Evolutionary conservation across 1,284 basidiomycete species (phyloP), one percentile per base, ranked within the genome.

Genomic region (Leccinum solheimii): DNA sequence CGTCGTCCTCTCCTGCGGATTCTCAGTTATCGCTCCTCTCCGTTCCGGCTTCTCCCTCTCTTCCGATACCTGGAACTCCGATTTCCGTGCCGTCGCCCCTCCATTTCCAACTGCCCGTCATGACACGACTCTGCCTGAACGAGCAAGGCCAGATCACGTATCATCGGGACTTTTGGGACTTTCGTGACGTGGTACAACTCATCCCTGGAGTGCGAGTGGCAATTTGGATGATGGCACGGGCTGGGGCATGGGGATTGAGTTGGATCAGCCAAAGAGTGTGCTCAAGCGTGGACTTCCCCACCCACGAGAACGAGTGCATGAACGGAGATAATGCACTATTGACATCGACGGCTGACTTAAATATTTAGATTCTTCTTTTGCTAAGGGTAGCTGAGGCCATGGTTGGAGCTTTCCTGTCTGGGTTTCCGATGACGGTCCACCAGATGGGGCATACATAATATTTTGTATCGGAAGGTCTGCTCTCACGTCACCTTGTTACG

Each of bases 121-220:
- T 88, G 58, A 88, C 89, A 8, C 82, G 85, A 23, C 80, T 91
- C 21, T 81, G 82, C 32, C 90, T 92, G 72, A 91, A 91, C 71
- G 90, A 91, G 66, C 86, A 86, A 69, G 87, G 86, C 11, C 82
- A 81, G 58, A 86, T 92, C 58, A 87, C 87, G 1, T 82, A 86
- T 66, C 90, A 91, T 68, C 81, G 88, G 30, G 89, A 91, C 68
- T 81, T 88, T 52, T 91, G 88, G 88, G 88, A 91, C 69, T 79
- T 89, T 66, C 79, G 86, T 70, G 89, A 91, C 67, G 77, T 90
- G 62, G 76, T 89, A 66, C 84, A 83, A 34, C 80, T 91, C 50
- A 71, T 91, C 8, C 90, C 90, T 5, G 88, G 90, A 4, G 80
- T 85, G 64, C 80, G 82, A 6, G 73, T 87, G 48, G 81, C 81